Base-by-base conservation (phyloP, 805 yeast species). In the Starmerella etchellsii region DNA sequence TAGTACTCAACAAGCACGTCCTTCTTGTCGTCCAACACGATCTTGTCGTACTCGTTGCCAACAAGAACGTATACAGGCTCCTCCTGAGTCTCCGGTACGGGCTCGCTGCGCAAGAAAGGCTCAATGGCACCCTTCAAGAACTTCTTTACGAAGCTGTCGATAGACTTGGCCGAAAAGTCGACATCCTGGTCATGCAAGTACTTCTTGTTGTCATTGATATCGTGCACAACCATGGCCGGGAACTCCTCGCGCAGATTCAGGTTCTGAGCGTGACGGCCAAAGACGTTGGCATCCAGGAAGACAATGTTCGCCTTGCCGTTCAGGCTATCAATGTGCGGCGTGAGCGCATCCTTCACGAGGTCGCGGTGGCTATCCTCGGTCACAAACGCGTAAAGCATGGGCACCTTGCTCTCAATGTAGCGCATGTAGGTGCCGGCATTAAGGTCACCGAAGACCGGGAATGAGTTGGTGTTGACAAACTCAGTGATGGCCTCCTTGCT, bases 151-250 rank as follows among this genome's bases (percentile, higher is more conserved):
- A 82, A 82, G 46, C 71, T 60, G 39, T 67, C 63, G 49, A 87
- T 70, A 16, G 69, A 71, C 39, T 69, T 63, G 47, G 66, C 68
- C 36, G 76, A 65, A 46, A 81, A 60, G 27, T 62, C 64, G 18
- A 52, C 45, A 31, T 64, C 64, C 67, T 87, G 95, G 51, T 73
- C 63, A 52, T 77, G 66, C 59, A 87, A 87, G 59, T 71, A 88
- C 69, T 88, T 91, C 60, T 70, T 67, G 68, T 84, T 81, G 34
- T 64, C 56, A 16, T 53, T 62, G 43, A 74, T 56, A 56, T 84
- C 81, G 64, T 88, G 96, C 52, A 88, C 79, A 37, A 76, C 95
- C 59, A 91, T 78, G 44, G 88, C 74, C 61, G 98, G 98, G 73
- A 81, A 79, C 55, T 76, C 74, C 37, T 39, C 21, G 57, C 82